Evolutionary conservation across 164 flowering plant genomes (phyloP).

Genomic region (Piper betle): DNA sequence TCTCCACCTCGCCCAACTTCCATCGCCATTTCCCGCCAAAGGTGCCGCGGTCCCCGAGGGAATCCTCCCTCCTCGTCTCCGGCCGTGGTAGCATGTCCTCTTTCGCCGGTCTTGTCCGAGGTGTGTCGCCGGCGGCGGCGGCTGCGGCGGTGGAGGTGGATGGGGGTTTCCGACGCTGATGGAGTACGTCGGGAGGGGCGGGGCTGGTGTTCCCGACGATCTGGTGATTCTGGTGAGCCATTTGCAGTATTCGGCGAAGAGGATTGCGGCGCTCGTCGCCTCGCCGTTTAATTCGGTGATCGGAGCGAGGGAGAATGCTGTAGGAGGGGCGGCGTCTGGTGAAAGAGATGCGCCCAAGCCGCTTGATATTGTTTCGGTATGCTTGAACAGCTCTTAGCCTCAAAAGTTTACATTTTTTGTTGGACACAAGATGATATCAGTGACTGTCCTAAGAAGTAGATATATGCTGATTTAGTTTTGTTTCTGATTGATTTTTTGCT

Average conservation of each 20-base stretch:
- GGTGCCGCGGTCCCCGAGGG: constrained; percentile 2
- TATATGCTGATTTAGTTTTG: too few relatives aligned
- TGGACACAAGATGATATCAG: too few relatives aligned
- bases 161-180: constrained; percentile 37
- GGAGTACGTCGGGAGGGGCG: constrained; percentile 58
- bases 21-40: constrained; percentile 15
- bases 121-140: not conserved
- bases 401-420: too few relatives aligned
- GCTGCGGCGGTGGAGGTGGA: not conserved
- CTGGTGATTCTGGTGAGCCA: constrained; percentile 57
- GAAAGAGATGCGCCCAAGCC: constrained; percentile 84
- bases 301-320: constrained; percentile 18
- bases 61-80: constrained; percentile 11
- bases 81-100: constrained; percentile 21
- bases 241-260: constrained; percentile 79
- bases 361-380: constrained; percentile 72
- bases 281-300: constrained; percentile 65
- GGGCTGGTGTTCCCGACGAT: constrained; percentile 61
- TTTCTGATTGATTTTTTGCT: too few relatives aligned
- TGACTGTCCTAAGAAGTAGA: too few relatives aligned
- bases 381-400: not conserved
- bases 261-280: constrained; percentile 78
- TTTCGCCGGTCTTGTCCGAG: constrained; percentile 4
- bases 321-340: constrained; percentile 11
- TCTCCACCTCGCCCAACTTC: constrained; percentile 1